Evolutionary conservation across 805 yeast species (phyloP).

Genomic region (Candida ulmi): DNA sequence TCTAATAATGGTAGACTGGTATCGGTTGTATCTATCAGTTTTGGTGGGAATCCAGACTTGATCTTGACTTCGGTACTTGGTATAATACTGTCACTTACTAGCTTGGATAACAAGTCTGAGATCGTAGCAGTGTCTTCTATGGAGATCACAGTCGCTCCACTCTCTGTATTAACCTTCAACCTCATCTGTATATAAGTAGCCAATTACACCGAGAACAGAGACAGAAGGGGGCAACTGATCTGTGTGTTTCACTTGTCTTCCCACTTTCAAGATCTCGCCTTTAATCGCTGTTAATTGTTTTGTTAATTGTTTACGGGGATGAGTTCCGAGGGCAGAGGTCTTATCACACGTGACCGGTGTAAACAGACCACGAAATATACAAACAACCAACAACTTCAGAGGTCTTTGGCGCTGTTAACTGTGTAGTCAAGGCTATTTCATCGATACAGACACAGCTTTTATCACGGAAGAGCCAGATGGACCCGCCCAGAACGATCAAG

Average conservation of each 20-base stretch:
- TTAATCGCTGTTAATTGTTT: too few species aligned
- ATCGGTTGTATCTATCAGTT: constrained; percentile 29
- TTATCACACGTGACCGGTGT: constrained; percentile 5
- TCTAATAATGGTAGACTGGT: constrained; percentile 25
- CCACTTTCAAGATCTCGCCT: too few species aligned
- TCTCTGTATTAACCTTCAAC: constrained; percentile 28
- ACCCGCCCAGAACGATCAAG: constrained; percentile 19
- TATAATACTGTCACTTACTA: constrained; percentile 7
- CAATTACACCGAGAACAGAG: too few species aligned
- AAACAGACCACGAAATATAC: too few species aligned
- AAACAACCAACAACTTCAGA: too few species aligned
- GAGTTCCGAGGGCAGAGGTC: not conserved
- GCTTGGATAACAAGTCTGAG: constrained; percentile 24
- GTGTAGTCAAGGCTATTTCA: too few species aligned
- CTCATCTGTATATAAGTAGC: constrained; percentile 33
- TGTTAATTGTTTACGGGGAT: too few species aligned
- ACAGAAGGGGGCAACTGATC: too few species aligned
- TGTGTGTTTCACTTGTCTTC: too few species aligned
- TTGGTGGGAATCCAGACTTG: constrained; percentile 61
- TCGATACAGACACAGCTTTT: too few species aligned
- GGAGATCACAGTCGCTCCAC: constrained; percentile 27
- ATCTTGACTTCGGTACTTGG: constrained; percentile 20
- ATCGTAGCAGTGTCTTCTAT: constrained; percentile 33
- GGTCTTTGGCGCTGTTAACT: too few species aligned
- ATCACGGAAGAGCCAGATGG: too few species aligned